phyloP scores from a whole-genome alignment of 805 yeast species.

The Sugiyamaella chiloensis region DNA sequence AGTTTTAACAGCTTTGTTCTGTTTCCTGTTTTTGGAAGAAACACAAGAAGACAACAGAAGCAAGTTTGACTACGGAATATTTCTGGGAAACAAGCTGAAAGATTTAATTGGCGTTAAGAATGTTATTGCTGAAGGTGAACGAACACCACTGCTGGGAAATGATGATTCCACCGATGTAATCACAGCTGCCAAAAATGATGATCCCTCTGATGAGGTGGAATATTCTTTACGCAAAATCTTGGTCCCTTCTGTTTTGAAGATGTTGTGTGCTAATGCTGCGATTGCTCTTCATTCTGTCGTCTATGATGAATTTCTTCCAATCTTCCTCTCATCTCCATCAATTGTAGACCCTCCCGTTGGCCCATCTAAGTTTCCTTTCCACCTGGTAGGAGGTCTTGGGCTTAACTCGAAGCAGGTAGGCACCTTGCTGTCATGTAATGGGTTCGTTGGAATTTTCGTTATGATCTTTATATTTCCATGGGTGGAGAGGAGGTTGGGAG shows the following conservation, averaged over 20 bases:
- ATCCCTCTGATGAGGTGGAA: background rate
- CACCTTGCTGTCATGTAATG: conserved; percentile 47
- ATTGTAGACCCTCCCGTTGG: conserved; percentile 23
- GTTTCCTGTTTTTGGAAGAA: conserved; percentile 51
- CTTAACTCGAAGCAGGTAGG: conserved; percentile 48
- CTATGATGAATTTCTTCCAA: conserved; percentile 49
- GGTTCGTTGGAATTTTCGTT: conserved; percentile 49
- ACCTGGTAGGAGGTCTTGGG: conserved; percentile 48
- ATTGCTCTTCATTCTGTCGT: conserved; percentile 4
- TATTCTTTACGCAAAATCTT: background rate
- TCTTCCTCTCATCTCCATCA: conserved; percentile 41
- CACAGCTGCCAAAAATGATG: background rate
- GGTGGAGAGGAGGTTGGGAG: conserved; percentile 46
- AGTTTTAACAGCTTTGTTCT: conserved; percentile 36
- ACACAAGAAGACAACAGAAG: conserved; percentile 42
- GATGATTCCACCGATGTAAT: background rate
- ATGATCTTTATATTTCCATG: conserved; percentile 50
- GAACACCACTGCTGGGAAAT: background rate
- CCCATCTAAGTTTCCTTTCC: conserved; percentile 38
- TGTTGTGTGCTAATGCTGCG: conserved; percentile 8
- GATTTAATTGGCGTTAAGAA: background rate
- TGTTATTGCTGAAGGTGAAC: background rate
- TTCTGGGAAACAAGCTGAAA: conserved; percentile 39
- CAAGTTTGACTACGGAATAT: conserved; percentile 44
- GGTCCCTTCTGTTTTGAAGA: conserved; percentile 4